Percentiles rank a stretch among this genome's conserved stretches.
phyloP scores from a whole-genome alignment of 225 moss, liverwort and hornwort genomes.

The Neckera pumila region DNA sequence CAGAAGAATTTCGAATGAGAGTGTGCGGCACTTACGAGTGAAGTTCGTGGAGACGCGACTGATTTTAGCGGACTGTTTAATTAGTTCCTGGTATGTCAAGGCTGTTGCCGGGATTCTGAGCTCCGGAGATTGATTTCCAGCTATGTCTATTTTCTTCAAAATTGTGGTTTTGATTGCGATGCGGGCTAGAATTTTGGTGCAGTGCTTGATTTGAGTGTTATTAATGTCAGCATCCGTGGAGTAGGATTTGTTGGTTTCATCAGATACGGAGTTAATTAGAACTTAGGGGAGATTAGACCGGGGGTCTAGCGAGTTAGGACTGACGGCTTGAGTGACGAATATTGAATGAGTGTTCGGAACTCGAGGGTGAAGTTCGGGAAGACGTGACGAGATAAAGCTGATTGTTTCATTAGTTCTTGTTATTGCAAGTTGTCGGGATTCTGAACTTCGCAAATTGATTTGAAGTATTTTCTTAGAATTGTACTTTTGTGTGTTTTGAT shows the following conservation, averaged over 20 bases:
- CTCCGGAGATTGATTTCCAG: not conserved
- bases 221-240: not conserved
- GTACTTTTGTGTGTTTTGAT: not conserved
- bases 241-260: not conserved
- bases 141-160: not conserved
- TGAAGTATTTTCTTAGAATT: not conserved
- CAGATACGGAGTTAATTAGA: not conserved
- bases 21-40: not conserved
- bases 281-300: not conserved
- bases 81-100: not conserved
- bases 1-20: not conserved
- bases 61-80: not conserved
- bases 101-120: not conserved
- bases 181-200: not conserved
- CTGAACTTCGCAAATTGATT: not conserved
- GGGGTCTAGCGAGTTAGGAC: not conserved
- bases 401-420: not conserved
- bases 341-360: not conserved
- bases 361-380: not conserved
- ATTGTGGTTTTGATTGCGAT: not conserved
- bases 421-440: not conserved
- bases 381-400: not conserved
- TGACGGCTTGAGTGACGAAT: not conserved
- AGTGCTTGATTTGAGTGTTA: not conserved
- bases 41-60: not conserved